A percentile compares a stretch with the other conserved stretches of the same genome.
Conservation (phyloP, 345 rosid genomes). For the Syzygium aqueum region DNA sequence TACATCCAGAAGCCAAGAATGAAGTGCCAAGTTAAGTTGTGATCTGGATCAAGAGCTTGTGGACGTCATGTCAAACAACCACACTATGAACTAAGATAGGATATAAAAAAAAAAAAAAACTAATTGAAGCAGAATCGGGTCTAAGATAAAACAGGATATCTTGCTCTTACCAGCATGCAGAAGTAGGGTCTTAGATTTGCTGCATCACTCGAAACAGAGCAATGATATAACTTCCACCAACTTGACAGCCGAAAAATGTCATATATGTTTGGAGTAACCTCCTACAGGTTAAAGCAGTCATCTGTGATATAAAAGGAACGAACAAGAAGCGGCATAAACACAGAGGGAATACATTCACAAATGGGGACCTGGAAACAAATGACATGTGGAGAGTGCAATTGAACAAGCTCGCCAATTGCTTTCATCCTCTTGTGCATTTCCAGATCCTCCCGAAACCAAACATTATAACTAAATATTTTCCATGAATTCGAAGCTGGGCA, state of each 20-base stretch:
- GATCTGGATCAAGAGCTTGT: not conserved
- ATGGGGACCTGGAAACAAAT: constrained; percentile 79
- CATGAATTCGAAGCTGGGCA: constrained; percentile 20
- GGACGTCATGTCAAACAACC: not conserved
- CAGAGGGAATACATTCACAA: not conserved
- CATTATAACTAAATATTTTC: constrained; percentile 88
- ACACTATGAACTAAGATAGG: too few species aligned
- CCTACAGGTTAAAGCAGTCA: constrained; percentile 29
- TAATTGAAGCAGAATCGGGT: not conserved
- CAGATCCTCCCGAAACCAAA: constrained; percentile 93
- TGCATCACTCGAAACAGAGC: constrained; percentile 44
- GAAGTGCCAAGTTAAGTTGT: not conserved
- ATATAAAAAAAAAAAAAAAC: not conserved
- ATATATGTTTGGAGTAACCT: constrained; percentile 74
- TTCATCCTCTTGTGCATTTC: constrained; percentile 74
- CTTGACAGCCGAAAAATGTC: constrained; percentile 40
- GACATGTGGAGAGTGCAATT: constrained; percentile 75
- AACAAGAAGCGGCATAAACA: not conserved
- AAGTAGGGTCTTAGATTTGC: constrained; percentile 49
- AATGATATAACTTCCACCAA: constrained; percentile 86
- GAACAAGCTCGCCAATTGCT: constrained; percentile 68
- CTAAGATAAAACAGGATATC: not conserved
- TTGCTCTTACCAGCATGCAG: constrained; percentile 64
- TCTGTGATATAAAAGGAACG: not conserved
- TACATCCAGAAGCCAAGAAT: not conserved